phyloP scores from a whole-genome alignment of 768 basidiomycete species.

The Boletales sp. region DNA sequence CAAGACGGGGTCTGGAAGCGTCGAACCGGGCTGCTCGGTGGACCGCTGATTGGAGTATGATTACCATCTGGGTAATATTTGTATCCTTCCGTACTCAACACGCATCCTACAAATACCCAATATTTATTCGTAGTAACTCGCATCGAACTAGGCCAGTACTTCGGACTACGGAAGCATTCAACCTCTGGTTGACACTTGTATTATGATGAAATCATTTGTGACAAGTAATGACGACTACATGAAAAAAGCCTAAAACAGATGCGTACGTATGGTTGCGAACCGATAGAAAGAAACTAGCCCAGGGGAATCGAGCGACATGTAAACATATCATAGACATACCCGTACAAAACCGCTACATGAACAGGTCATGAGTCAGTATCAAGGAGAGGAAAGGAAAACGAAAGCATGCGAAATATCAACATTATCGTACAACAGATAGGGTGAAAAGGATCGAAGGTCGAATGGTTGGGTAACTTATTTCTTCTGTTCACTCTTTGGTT shows the following conservation, averaged over 20 bases:
- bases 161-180: too few species aligned
- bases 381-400: slow-evolving; percentile 28
- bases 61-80: too few species aligned
- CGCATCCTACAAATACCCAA: too few species aligned
- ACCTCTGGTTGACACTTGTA: background rate
- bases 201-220: slow-evolving; percentile 8
- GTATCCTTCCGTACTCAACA: too few species aligned
- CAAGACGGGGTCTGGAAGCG: too few species aligned
- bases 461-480: slow-evolving; percentile 30
- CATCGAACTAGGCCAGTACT: too few species aligned
- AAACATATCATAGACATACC: slow-evolving; percentile 27
- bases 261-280: slow-evolving; percentile 7
- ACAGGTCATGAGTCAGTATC: slow-evolving; percentile 27
- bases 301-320: slow-evolving; percentile 18
- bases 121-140: too few species aligned
- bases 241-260: slow-evolving; percentile 9
- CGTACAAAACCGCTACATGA: slow-evolving; percentile 28
- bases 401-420: slow-evolving; percentile 29
- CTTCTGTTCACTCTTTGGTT: slow-evolving; percentile 35
- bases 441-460: slow-evolving; percentile 5
- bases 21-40: too few species aligned
- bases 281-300: slow-evolving; percentile 11
- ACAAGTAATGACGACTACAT: slow-evolving; percentile 22
- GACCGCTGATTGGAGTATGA: too few species aligned
- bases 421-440: slow-evolving; percentile 29